Evolutionary conservation across 192 early-diverging fungal species (phyloP), one percentile per base, ranked within the genome.

Genomic region (Rhizoclosmatium globosum): DNA sequence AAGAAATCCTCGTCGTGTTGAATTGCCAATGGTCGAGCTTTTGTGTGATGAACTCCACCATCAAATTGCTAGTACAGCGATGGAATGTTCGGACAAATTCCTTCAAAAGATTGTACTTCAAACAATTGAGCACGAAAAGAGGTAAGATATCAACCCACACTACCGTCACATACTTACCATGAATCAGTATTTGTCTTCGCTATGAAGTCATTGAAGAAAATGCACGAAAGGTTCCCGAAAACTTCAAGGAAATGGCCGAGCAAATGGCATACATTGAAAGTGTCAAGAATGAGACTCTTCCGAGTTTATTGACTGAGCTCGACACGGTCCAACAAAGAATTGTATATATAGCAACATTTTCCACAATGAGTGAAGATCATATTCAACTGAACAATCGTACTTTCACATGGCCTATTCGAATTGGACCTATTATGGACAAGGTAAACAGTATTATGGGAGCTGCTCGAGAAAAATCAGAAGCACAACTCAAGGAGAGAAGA

Each of bases 171-270:
- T 7, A 13, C 2, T 44, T 39, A 47, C 2, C 13, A 11, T 3
- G 4, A 2, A 43, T 1, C 47, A 90, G 89, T 2, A 89, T 91
- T 21, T 91, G 89, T 69, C 71, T 73, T 39, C 79, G 85, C 4
- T 92, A 88, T 56, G 84, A 87, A 81, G 66, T 68, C 15, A 90
- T 92, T 31, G 84, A 84, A 73, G 84, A 87, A 59, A 64, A 74
- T 17, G 88, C 90, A 0, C 81, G 90, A 3, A 79, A 82, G 43
- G 79, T 85, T 0, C 90, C 90, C 2, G 90, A 92, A 71, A 84
- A 82, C 74, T 90, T 92, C 66, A 89, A 91, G 60, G 89, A 91
- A 66, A 89, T 92, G 89, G 90, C 90, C 2, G 90, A 92, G 17
- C 87, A 88, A 60, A 85, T 92, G 78, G 86, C 81, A 67, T 88